Evolutionary conservation across 2,329 filamentous ascomycete species (phyloP).

Genomic region (Penicillium concentricum): DNA sequence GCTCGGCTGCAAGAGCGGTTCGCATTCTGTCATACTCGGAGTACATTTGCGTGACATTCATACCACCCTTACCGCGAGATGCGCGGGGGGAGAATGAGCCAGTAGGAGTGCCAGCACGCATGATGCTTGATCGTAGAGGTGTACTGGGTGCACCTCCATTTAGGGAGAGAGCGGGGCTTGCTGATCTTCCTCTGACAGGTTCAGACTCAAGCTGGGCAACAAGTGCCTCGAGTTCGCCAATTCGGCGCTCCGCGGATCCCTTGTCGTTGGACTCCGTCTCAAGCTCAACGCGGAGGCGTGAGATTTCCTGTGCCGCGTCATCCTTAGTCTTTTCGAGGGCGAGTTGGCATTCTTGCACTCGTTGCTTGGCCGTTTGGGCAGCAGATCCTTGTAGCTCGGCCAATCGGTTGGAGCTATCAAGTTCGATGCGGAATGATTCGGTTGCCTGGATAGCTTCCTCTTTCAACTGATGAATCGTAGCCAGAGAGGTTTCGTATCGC

Average conservation of each 20-base stretch:
- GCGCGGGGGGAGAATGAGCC: slow-evolving; percentile 55
- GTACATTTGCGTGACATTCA: slow-evolving; percentile 64
- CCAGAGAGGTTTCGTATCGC: slow-evolving; percentile 81
- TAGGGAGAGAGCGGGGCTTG: slow-evolving; percentile 54
- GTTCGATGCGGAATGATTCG: slow-evolving; percentile 80
- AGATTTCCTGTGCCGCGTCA: slow-evolving; percentile 60
- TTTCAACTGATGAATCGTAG: slow-evolving; percentile 79
- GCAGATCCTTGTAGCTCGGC: slow-evolving; percentile 67
- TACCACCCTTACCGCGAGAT: slow-evolving; percentile 53
- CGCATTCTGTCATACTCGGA: slow-evolving; percentile 59
- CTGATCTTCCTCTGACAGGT: slow-evolving; percentile 46
- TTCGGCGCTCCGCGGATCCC: slow-evolving; percentile 60
- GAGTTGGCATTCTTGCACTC: slow-evolving; percentile 58
- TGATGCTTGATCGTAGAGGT: slow-evolving; percentile 43
- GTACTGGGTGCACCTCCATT: slow-evolving; percentile 52
- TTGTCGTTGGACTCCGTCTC: slow-evolving; percentile 60
- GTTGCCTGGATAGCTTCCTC: slow-evolving; percentile 79
- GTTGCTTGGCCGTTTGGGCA: slow-evolving; percentile 59
- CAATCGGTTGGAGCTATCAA: slow-evolving; percentile 76
- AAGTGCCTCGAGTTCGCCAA: slow-evolving; percentile 64
- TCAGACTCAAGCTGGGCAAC: slow-evolving; percentile 61
- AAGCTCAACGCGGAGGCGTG: slow-evolving; percentile 52
- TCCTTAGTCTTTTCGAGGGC: slow-evolving; percentile 60
- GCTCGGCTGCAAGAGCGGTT: slow-evolving; percentile 73
- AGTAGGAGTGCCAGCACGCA: slow-evolving; percentile 44